Base-by-base conservation (phyloP, 441 rosid species). In the Gossypium trilobum region DNA sequence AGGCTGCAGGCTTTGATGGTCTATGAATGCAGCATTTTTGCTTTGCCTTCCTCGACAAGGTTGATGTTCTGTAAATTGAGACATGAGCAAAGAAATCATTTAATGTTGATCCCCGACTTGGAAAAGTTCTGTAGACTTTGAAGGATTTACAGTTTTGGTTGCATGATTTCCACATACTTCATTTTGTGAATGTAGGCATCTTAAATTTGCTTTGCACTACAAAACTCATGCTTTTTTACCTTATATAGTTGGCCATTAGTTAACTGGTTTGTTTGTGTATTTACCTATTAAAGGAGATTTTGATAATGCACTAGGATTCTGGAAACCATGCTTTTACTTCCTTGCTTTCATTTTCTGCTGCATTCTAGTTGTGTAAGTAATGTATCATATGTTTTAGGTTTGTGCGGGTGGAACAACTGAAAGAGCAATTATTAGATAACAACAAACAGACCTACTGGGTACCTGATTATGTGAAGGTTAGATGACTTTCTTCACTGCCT, bases 401-500 rank as follows among this genome's bases (percentile, higher is more conserved):
- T 83, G 96, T 93, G 73, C 86, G 89, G 27, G 99, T 93, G 79
- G 97, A 93, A 86, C 73, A 70, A 44, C 50, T 96, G 80, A 96
- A 93, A 78, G 96, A 80, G 23, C 82, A 96, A 69, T 82, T 93
- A 84, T 81, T 96, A 78, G 93, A 91, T 63, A 96, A 84, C 85
- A 96, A 93, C 82, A 83, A 84, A n/a, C 89, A 87, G 84, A 96
- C 98, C 0, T 77, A 89, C 72, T 96, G 99, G 99, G 98, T 96
- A 76, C 99, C 99, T 9, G 97, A 85, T 65, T 89, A 88, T 79
- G 98, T 96, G 79, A 96, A 96, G 99, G 99, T 96, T 58, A 65
- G 88, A 67, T 36, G n/a, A 61, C 51, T 73, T 73, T 76, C 66
- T 20, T 62, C 54, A 25, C 19, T 33, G 42, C 6, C 20, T 56